phyloP scores from a whole-genome alignment of 208 protist genomes.

The Angomonas deanei region DNA sequence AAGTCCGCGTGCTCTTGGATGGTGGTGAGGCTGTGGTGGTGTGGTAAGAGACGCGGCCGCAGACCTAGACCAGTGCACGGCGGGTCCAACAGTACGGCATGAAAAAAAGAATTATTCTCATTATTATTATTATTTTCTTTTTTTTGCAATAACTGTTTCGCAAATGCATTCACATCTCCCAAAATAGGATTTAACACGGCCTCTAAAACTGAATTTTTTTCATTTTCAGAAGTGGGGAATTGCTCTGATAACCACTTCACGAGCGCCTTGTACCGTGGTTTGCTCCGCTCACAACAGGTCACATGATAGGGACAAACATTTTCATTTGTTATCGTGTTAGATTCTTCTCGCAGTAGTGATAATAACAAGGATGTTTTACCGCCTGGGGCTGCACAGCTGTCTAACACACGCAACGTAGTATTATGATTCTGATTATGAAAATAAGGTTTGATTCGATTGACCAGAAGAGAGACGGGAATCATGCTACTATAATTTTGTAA shows the following conservation, averaged over 20 bases:
- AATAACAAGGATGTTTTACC: conserved; percentile 89
- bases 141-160: neutral
- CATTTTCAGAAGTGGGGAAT: conserved; percentile 9
- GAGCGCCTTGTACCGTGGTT: conserved; percentile 28
- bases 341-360: conserved; percentile 31
- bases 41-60: conserved; percentile 52
- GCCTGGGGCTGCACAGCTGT: conserved; percentile 92
- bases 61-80: conserved; percentile 82
- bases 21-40: conserved; percentile 19
- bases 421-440: conserved; percentile 8
- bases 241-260: conserved; percentile 28
- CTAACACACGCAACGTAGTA: conserved; percentile 41
- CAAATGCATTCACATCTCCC: neutral
- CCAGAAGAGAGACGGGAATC: conserved; percentile 59
- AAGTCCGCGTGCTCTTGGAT: conserved; percentile 52
- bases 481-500: conserved; percentile 81
- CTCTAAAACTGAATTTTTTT: neutral
- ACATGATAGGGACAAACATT: conserved; percentile 15
- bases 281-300: conserved; percentile 50
- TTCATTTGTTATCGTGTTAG: too few relatives aligned
- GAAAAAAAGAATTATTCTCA: conserved; percentile 15
- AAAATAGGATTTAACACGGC: neutral
- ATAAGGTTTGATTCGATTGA: conserved; percentile 26
- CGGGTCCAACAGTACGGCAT: conserved; percentile 74
- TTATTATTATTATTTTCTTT: neutral